Evolutionary conservation across 2,329 filamentous ascomycete genomes (phyloP), one percentile per base, ranked within the genome.

Genomic region (Periconia macrospinosa): DNA sequence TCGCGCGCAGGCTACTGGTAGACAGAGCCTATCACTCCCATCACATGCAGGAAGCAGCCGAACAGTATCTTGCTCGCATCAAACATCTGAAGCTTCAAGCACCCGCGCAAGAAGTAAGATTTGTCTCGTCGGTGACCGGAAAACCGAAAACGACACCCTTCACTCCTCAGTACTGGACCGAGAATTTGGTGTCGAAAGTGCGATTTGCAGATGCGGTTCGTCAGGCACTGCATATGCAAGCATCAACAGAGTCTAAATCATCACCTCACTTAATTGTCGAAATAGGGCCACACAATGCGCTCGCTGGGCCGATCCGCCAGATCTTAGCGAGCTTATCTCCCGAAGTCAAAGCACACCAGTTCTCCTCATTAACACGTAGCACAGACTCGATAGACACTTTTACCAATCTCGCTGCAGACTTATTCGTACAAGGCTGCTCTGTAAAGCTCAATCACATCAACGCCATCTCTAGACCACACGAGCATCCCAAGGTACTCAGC

Each of bases 1-100:
- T 78, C 53, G 65, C 62, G 1, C 63, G 76, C 1, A 50, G 60
- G 13, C 68, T 80, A 7, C 68, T 70, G 49, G 75, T 78, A 6
- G 67, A 74, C 18, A 67, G 58, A n/a, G 78, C 77, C 0, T 80
- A 79, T 49, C 78, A 79, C 48, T 77, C 73, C 1, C 65, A 67
- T 30, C 74, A 77, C 20, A 76, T 77, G 74, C 15, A 62, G 2
- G 53, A 61, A 1, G 70, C 67, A 42, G 58, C 66, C 3, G 56
- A 47, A 2, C 56, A 61, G 1, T 75, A 76, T 45, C 13, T 19
- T 8, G 14, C 9, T 14, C n/a, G 30, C 13, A 48, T 53, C 20
- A 7, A 40, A 18, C 3, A 42, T 48, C 19, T 23, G 43, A 15
- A 11, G 13, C 7, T 18, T n/a, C 20, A 33, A 37, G 23, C 23